Conservation (phyloP, 371 early-diverging fungal species). For the Massospora cicadina region DNA sequence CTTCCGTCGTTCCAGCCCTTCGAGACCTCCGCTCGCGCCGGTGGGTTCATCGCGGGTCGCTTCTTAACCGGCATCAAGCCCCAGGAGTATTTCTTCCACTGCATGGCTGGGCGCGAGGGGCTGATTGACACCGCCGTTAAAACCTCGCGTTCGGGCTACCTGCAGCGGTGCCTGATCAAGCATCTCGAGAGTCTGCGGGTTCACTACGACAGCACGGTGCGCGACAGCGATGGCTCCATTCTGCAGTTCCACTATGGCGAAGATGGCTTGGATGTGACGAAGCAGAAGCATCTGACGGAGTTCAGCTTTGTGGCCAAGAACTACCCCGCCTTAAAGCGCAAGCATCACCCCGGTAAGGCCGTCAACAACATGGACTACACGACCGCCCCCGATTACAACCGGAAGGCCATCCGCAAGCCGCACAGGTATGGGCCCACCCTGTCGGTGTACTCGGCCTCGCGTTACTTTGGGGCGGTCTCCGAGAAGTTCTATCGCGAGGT, state of each 20-base stretch:
- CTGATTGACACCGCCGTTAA: conserved; percentile 99
- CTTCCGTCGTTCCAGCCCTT: conserved; percentile 88
- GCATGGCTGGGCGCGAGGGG: conserved; percentile 99
- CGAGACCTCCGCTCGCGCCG: conserved; percentile 81
- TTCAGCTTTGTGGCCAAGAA: conserved; percentile 91
- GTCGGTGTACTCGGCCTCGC: conserved; percentile 60
- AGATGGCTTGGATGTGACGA: conserved; percentile 96
- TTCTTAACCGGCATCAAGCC: conserved; percentile 99
- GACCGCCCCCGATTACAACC: conserved; percentile 54
- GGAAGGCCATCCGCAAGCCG: conserved; percentile 61
- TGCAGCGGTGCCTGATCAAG: conserved; percentile 99
- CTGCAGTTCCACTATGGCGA: conserved; percentile 99
- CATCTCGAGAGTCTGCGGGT: conserved; percentile 95
- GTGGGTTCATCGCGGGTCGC: conserved; percentile 95
- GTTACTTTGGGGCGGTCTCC: conserved; percentile 76
- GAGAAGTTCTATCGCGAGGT: conserved; percentile 56
- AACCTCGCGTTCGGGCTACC: conserved; percentile 97
- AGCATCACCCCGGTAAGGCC: conserved; percentile 60
- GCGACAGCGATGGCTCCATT: conserved; percentile 86
- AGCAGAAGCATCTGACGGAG: conserved; percentile 75
- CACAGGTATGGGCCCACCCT: conserved; percentile 60
- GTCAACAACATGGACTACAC: conserved; percentile 53
- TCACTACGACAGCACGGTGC: conserved; percentile 94
- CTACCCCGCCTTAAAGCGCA: conserved; percentile 56
- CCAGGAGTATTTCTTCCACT: conserved; percentile 80